These are phyloP conservation scores for Hypoxylon sp. DNA, from an alignment of 2,329 filamentous ascomycete genomes.

Conservation along the genomic window DNA sequence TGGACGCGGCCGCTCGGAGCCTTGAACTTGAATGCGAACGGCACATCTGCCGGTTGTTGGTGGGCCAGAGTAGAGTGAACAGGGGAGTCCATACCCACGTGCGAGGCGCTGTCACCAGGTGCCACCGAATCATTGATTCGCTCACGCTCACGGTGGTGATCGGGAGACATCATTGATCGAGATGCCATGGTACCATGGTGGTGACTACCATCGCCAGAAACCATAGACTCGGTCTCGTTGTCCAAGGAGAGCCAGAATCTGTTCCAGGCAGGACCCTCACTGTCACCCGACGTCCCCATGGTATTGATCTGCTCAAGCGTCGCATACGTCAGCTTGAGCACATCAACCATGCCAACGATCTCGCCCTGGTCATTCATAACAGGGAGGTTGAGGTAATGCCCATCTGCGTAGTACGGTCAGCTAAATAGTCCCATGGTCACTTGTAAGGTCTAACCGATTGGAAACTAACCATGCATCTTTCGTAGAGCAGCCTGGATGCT, in stretches of 20 bases:
- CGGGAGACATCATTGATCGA: slow-evolving; percentile 85
- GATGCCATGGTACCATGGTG: slow-evolving; percentile 75
- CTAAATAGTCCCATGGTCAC: slow-evolving; percentile 5
- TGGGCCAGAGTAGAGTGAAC: slow-evolving; percentile 72
- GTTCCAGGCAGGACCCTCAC: slow-evolving; percentile 97
- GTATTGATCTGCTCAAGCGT: slow-evolving; percentile 98
- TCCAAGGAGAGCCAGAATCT: slow-evolving; percentile 99
- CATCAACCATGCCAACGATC: slow-evolving; percentile 99
- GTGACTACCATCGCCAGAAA: slow-evolving; percentile 89
- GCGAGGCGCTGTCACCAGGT: slow-evolving; percentile 94
- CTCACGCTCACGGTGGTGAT: slow-evolving; percentile 79
- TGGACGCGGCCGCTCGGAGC: slow-evolving; percentile 95
- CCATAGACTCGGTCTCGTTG: slow-evolving; percentile 93
- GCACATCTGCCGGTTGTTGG: slow-evolving; percentile 74
- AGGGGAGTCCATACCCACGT: slow-evolving; percentile 85
- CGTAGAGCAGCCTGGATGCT: slow-evolving; percentile 96
- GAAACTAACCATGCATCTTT: slow-evolving; percentile 93
- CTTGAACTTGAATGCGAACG: slow-evolving; percentile 99
- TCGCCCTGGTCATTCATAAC: slow-evolving; percentile 98
- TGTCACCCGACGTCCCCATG: slow-evolving; percentile 83
- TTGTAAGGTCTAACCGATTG: slow-evolving; percentile 11
- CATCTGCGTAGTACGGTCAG: slow-evolving; percentile 70
- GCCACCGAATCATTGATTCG: slow-evolving; percentile 82
- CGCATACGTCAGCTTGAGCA: slow-evolving; percentile 97
- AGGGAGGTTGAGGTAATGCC: slow-evolving; percentile 96